Evolutionary conservation across 768 basidiomycete species (phyloP), one percentile per base, ranked within the genome.

Genomic region (Melanogaster broomeanus): DNA sequence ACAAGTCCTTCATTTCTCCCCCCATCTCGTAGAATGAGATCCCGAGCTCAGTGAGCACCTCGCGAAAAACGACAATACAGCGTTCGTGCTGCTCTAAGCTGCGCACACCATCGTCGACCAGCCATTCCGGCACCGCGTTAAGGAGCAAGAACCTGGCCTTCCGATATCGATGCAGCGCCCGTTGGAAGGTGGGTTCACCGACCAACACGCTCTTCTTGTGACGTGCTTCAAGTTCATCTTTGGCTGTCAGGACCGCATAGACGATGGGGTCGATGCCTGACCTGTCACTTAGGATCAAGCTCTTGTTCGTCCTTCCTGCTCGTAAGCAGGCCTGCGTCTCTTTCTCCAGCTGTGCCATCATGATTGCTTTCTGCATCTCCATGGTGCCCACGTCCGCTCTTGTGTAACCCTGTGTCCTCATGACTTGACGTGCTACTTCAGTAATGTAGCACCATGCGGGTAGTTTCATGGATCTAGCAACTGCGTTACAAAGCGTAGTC

Each of bases 221-320:
- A 10, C 57, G 42, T 5, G 69, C 76, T 40, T 78, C 74, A 45
- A 63, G 66, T 2, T 63, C 70, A 44, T 69, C 70, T 10, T 60
- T 49, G 2, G 77, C 72, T 25, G 73, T 78, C 52, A 85, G 66
- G 33, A 78, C 65, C 1, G 81, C 82, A 54, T 88, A 88, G 1
- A 84, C 79, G 48, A 87, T 66, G 7, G 85, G 77, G 64, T 88
- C 87, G 3, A 86, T 62, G 0, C 80, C 83, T 13, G 85, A 87
- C 56, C 87, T 71, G 61, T 88, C 86, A 62, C 80, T 82, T 18
- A 87, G 68, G 33, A 80, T 64, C 22, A 80, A 58, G 24, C 51
- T 31, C 19, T 59, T 55, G 34, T 49, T 53, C 25, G 56, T 49
- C 28, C 60, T 59, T 45, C 37, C 52, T 31, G 45, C 45, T 39